Evolutionary conservation across 768 basidiomycete genomes (phyloP).

Genomic region (Neoboletus brunneissimus): DNA sequence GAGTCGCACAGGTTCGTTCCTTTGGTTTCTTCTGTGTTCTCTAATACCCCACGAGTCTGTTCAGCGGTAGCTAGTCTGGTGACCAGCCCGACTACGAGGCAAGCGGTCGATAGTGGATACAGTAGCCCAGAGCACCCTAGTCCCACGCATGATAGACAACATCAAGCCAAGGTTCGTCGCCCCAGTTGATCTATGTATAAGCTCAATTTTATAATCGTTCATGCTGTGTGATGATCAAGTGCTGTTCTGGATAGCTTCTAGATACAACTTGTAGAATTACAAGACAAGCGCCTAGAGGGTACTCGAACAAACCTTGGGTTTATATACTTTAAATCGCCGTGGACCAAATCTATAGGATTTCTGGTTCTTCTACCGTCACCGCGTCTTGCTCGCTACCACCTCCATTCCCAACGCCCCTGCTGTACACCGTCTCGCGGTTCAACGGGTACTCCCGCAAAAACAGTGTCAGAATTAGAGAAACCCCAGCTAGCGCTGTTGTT

Average conservation of each 20-base stretch:
- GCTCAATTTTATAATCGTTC: neutral
- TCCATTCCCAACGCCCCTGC: slow-evolving; percentile 15
- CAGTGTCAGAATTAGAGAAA: slow-evolving; percentile 48
- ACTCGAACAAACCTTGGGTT: neutral
- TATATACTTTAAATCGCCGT: neutral
- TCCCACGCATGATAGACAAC: neutral
- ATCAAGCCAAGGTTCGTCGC: neutral
- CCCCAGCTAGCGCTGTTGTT: slow-evolving; percentile 54
- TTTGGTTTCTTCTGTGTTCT: neutral
- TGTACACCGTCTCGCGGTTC: slow-evolving; percentile 46
- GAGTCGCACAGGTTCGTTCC: neutral
- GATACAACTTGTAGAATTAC: neutral
- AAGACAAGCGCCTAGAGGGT: neutral
- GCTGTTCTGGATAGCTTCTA: neutral
- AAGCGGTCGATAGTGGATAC: too few species aligned
- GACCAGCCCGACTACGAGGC: too few species aligned
- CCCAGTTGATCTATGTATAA: neutral
- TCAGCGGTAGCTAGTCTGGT: too few species aligned
- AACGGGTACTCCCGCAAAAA: slow-evolving; percentile 61
- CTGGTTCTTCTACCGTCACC: neutral
- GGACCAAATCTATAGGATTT: neutral
- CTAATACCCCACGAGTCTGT: neutral
- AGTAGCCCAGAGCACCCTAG: neutral
- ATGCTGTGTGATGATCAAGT: neutral
- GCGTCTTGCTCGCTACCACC: slow-evolving; percentile 16